phyloP scores from a whole-genome alignment of 352 stramenopile genomes.

The Phytophthora nicotianae region DNA sequence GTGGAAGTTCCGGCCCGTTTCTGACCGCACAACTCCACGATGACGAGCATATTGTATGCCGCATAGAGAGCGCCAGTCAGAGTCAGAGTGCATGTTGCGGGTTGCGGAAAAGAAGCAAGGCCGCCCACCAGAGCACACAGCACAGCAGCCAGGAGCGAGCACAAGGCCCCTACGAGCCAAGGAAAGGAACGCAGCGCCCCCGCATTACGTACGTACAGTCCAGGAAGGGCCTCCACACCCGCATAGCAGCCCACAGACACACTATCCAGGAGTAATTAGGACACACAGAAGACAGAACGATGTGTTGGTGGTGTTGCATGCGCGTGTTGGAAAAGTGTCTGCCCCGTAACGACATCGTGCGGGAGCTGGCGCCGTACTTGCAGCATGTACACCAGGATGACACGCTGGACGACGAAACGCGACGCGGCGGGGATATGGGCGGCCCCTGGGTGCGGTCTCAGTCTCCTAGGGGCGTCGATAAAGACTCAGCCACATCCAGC shows the following conservation, averaged over 20 bases:
- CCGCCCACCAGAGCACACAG: conserved; percentile 9
- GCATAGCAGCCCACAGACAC: background rate
- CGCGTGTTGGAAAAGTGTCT: conserved; percentile 86
- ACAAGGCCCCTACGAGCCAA: background rate
- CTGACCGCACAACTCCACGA: conserved; percentile 26
- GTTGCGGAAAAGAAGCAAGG: conserved; percentile 28
- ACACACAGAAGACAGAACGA: background rate
- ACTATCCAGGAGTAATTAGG: conserved; percentile 1
- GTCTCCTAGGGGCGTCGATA: conserved; percentile 61
- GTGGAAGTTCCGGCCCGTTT: conserved; percentile 29
- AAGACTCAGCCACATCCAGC: conserved; percentile 61
- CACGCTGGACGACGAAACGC: conserved; percentile 58
- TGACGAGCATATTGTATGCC: conserved; percentile 28
- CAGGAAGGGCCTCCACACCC: background rate
- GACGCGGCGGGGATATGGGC: conserved; percentile 37
- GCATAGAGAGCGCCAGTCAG: conserved; percentile 34
- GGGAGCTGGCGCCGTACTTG: conserved; percentile 84
- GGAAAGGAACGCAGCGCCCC: background rate
- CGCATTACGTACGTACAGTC: conserved; percentile 2
- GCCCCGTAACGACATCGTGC: conserved; percentile 88
- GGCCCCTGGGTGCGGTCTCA: conserved; percentile 54
- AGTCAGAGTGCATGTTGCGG: conserved; percentile 29
- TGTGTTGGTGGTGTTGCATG: conserved; percentile 92
- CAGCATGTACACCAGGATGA: conserved; percentile 86
- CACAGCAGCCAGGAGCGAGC: conserved; percentile 9